Conservation (phyloP, 345 rosid genomes). For the Eucalyptus virginea region DNA sequence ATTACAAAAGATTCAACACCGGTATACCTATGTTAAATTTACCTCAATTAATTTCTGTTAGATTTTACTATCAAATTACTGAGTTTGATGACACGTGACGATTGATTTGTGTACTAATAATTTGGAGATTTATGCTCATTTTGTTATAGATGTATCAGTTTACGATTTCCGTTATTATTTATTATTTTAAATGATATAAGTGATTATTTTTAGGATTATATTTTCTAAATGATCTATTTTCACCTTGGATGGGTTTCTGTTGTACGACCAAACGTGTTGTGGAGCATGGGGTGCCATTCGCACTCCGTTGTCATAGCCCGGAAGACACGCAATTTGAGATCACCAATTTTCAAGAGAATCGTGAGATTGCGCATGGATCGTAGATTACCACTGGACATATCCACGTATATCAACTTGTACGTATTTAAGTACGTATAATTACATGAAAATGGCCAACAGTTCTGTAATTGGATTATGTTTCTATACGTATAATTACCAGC, state of each 20-base stretch:
- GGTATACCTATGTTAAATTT: rapidly evolving
- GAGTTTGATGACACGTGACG: rapidly evolving
- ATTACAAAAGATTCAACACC: rapidly evolving
- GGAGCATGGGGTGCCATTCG: background rate
- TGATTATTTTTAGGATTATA: background rate
- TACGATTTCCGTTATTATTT: rapidly evolving
- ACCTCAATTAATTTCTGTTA: rapidly evolving
- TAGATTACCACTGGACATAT: background rate
- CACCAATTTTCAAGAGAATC: background rate
- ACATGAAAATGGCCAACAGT: background rate
- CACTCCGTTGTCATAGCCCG: background rate
- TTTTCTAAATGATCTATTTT: background rate
- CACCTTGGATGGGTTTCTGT: no score
- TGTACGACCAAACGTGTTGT: background rate
- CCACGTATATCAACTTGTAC: background rate
- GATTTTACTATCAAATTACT: no score
- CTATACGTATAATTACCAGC: background rate
- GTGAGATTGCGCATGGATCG: background rate
- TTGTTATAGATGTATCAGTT: no score
- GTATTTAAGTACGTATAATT: background rate
- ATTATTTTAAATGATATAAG: no score
- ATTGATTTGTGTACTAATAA: rapidly evolving
- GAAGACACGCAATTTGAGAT: background rate
- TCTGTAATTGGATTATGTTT: background rate
- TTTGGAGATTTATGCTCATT: rapidly evolving